phyloP scores from a whole-genome alignment of 768 basidiomycete species.

The Xerocomellus amylosporus region DNA sequence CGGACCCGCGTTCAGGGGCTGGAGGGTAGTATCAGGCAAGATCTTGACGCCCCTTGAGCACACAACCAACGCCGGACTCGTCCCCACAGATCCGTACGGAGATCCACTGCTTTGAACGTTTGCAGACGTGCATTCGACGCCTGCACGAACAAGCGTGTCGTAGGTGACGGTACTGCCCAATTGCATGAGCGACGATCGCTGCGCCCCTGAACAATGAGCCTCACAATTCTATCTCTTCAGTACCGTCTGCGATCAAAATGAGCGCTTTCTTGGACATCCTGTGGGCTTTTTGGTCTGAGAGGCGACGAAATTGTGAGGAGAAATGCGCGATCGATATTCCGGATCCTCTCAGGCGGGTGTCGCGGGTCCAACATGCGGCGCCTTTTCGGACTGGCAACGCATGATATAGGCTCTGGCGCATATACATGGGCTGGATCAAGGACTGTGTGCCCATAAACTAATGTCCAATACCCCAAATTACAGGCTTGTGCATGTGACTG shows the following conservation, averaged over 20 bases:
- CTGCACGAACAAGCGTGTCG: slow-evolving; percentile 78
- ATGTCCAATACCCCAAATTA: neutral
- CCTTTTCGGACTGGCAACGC: slow-evolving; percentile 2
- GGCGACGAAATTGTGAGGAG: neutral
- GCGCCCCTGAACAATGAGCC: neutral
- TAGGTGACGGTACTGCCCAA: slow-evolving; percentile 67
- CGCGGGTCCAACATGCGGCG: neutral
- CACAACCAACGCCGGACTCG: slow-evolving; percentile 49
- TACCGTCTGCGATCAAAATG: slow-evolving; percentile 75
- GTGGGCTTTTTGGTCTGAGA: neutral
- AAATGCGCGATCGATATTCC: neutral
- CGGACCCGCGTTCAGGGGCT: slow-evolving; percentile 44
- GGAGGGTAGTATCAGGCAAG: slow-evolving; percentile 59
- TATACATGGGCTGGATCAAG: slow-evolving; percentile 1
- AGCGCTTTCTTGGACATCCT: slow-evolving; percentile 46
- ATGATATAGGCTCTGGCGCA: neutral
- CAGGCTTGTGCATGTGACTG: neutral
- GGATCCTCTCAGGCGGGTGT: neutral
- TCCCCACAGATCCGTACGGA: slow-evolving; percentile 22
- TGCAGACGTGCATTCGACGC: slow-evolving; percentile 63
- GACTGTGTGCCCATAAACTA: neutral
- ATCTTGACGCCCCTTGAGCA: slow-evolving; percentile 75
- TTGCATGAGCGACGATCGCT: neutral
- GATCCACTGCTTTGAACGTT: slow-evolving; percentile 45
- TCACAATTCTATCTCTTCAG: slow-evolving; percentile 86